Base-by-base conservation (phyloP, 2,329 filamentous ascomycete genomes). In the Botrytis fragariae region DNA sequence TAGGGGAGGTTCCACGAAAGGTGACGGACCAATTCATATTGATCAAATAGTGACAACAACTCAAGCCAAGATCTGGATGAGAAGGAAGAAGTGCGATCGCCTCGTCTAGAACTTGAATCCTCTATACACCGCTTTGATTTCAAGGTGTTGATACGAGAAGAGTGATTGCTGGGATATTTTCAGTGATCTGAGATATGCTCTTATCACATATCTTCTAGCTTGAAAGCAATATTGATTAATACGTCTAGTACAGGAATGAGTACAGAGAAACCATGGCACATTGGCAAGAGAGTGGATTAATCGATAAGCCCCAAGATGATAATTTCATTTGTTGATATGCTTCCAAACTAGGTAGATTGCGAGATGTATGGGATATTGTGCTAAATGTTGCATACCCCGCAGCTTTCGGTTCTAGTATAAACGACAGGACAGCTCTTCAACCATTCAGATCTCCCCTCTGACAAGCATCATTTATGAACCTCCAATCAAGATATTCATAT, bases 351-450 rank as follows among this genome's bases (percentile, higher is more conserved):
- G 65, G 65, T 57, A 67, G 35, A 39, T n/a, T 67, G 45, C 64
- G 16, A 67, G 45, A 57, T 68, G 64, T 54, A 67, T 68, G 45
- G 45, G 64, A 68, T 54, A 68, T 35, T 57, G 37, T 29, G 39
- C 65, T 57, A 18, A 60, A 69, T 57, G 54, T 69, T 72, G 71
- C 71, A 61, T 72, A 72, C 71, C 71, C 71, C 71, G 71, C 71
- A 72, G 65, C 48, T 59, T 60, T 69, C 65, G 65, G n/a, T 69
- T 69, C 65, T 60, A 64, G 16, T 72, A 68, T 69, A 72, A 69
- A 69, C 71, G 63, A 72, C 71, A 54, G 35, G 14, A 72, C 71
- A 69, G 25, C 51, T 59, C 51, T 72, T 72, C 39, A 29, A 61
- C 71, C 71, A 72, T 48, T 72, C 51, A 72, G 63, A 48, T 48